phyloP scores from a whole-genome alignment of 306 rosid genomes.

The Cyclanthera cordifolia region DNA sequence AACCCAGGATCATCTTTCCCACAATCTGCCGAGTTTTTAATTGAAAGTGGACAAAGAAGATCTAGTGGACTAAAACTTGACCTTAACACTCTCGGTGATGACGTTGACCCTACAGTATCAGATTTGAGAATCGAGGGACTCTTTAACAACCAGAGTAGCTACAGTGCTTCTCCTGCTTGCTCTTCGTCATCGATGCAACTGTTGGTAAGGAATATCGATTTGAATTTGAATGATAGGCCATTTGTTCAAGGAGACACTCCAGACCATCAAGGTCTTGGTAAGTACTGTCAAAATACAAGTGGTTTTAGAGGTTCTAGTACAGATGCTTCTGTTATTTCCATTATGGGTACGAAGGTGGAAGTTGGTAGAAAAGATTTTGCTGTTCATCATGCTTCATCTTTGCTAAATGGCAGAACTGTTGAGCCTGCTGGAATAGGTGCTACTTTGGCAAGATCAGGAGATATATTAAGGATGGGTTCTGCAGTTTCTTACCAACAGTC shows the following conservation, averaged over 20 bases:
- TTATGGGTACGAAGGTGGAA: constrained; percentile 77
- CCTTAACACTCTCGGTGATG: constrained; percentile 61
- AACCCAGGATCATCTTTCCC: constrained; percentile 43
- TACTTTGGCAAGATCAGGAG: constrained; percentile 46
- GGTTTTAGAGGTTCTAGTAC: constrained; percentile 32
- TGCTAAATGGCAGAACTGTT: constrained; percentile 53
- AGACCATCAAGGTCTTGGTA: constrained; percentile 35
- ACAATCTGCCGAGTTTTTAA: constrained; percentile 68
- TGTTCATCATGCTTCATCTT: constrained; percentile 33
- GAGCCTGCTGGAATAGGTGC: constrained; percentile 50
- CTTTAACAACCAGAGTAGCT: constrained; percentile 36
- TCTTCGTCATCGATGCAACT: constrained; percentile 86
- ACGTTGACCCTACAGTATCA: constrained; percentile 44
- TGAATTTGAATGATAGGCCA: constrained; percentile 63
- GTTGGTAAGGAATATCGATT: constrained; percentile 67
- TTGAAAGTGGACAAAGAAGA: constrained; percentile 54
- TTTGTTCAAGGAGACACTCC: constrained; percentile 45
- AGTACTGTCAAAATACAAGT: constrained; percentile 31
- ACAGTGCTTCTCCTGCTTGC: constrained; percentile 71
- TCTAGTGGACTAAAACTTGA: constrained; percentile 61
- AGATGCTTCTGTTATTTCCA: constrained; percentile 68
- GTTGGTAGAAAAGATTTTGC: constrained; percentile 40
- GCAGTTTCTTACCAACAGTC: constrained; percentile 43
- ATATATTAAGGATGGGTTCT: constrained; percentile 43
- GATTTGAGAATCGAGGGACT: constrained; percentile 46